Evolutionary conservation across 129 eudicot genomes (phyloP).

Genomic region (Arctium lappa): DNA sequence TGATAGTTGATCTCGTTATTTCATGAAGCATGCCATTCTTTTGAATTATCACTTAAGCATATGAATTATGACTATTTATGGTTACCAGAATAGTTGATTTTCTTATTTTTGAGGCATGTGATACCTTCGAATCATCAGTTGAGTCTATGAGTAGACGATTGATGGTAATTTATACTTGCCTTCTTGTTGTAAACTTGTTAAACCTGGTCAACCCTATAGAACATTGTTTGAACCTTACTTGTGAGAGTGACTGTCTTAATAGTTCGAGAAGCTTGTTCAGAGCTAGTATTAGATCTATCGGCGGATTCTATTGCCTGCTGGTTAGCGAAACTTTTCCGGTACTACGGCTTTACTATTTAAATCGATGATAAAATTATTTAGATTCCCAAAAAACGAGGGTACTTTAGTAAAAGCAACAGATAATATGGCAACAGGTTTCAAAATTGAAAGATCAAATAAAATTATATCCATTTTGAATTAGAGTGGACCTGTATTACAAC

Average conservation of each 20-base stretch:
- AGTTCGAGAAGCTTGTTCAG: too few relatives aligned
- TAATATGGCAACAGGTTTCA: background rate
- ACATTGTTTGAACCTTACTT: background rate
- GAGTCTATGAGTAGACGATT: background rate
- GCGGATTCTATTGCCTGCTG: too few relatives aligned
- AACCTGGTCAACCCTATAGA: background rate
- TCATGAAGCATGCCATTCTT: background rate
- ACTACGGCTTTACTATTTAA: background rate
- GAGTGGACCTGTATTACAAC: background rate
- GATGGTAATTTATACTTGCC: background rate
- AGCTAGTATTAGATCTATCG: background rate
- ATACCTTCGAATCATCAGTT: background rate
- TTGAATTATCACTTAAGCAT: background rate
- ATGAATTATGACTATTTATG: background rate
- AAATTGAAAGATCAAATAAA: background rate
- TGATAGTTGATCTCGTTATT: background rate
- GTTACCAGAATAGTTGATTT: background rate
- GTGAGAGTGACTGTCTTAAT: background rate
- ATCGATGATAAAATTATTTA: background rate
- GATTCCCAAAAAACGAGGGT: background rate
- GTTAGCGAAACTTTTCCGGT: too few relatives aligned
- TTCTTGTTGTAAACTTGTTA: background rate
- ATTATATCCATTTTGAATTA: background rate
- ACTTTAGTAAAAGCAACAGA: conserved; percentile 1
- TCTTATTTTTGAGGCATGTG: background rate